A percentile compares a stretch with the other conserved stretches of the same genome.
Conservation (phyloP, 2,329 filamentous ascomycete genomes). For the Neopestalotiopsis sp. region DNA sequence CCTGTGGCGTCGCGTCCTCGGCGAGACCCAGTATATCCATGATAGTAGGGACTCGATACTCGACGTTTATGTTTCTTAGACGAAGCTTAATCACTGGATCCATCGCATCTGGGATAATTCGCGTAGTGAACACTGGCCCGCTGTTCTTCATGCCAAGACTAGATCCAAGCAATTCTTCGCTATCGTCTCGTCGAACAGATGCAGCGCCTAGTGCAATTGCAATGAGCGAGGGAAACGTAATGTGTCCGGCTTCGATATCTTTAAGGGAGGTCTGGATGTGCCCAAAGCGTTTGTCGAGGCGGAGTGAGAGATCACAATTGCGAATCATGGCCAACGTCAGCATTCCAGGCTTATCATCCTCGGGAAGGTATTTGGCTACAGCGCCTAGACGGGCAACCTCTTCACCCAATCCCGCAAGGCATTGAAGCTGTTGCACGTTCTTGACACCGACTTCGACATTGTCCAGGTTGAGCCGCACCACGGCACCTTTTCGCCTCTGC, state of each 20-base stretch:
- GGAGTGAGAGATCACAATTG: slow-evolving; percentile 63
- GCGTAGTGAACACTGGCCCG: slow-evolving; percentile 75
- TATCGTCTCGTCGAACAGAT: slow-evolving; percentile 65
- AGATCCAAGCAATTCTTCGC: slow-evolving; percentile 74
- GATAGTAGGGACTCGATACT: slow-evolving; percentile 85
- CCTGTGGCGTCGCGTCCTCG: slow-evolving; percentile 70
- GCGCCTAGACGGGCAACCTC: slow-evolving; percentile 84
- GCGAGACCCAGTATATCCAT: slow-evolving; percentile 78
- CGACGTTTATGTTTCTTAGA: slow-evolving; percentile 80
- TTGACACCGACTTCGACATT: slow-evolving; percentile 66
- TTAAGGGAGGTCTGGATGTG: slow-evolving; percentile 60
- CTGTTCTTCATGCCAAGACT: slow-evolving; percentile 31
- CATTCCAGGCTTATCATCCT: slow-evolving; percentile 91
- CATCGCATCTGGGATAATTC: slow-evolving; percentile 92
- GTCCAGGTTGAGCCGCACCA: slow-evolving; percentile 74
- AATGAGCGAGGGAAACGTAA: slow-evolving; percentile 81
- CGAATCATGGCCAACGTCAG: slow-evolving; percentile 74
- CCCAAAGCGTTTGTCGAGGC: slow-evolving; percentile 74
- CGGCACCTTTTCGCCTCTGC: slow-evolving; percentile 84
- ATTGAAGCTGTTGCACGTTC: slow-evolving; percentile 67
- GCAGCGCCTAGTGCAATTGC: slow-evolving; percentile 75
- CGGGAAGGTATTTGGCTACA: slow-evolving; percentile 92
- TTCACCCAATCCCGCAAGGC: slow-evolving; percentile 73
- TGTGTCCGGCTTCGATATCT: slow-evolving; percentile 76
- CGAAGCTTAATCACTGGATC: slow-evolving; percentile 90